phyloP scores from a whole-genome alignment of 2,329 filamentous ascomycete genomes.

The Parasarocladium wereldwijsianum region DNA sequence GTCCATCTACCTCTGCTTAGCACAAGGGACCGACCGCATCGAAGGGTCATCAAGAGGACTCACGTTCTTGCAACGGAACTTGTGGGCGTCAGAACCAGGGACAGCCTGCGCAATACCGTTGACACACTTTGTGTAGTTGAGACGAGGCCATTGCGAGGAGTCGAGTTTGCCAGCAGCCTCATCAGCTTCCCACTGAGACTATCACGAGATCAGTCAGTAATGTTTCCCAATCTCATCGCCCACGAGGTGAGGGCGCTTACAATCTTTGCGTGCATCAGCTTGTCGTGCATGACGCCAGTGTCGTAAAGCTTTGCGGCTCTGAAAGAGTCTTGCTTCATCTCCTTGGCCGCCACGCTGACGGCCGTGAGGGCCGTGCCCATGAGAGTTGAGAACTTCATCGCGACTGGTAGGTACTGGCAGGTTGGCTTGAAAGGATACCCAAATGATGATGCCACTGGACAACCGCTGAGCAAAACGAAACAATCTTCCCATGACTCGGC shows the following conservation, averaged over 20 bases:
- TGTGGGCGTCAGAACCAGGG: constrained; percentile 10
- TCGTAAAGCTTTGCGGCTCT: constrained; percentile 12
- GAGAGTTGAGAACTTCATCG: constrained; percentile 10
- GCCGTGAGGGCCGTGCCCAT: constrained; percentile 6
- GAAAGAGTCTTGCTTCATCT: constrained; percentile 9
- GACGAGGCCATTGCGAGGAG: constrained; percentile 11
- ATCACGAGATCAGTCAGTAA: neutral
- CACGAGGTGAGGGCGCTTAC: neutral
- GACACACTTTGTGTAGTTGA: constrained; percentile 12
- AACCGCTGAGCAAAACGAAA: no score
- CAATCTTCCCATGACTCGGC: no score
- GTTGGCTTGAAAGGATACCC: no score
- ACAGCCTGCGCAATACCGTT: constrained; percentile 11
- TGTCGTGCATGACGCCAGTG: constrained; percentile 10
- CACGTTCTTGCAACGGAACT: constrained; percentile 12
- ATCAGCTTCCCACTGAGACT: constrained; percentile 10
- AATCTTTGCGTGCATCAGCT: constrained; percentile 10
- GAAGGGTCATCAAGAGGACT: neutral
- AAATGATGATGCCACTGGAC: no score
- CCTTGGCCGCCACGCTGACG: constrained; percentile 6
- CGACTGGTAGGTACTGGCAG: no score
- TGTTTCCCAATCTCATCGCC: neutral
- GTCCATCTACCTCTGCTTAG: constrained; percentile 20
- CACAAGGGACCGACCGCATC: neutral
- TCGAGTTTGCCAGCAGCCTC: constrained; percentile 11